These are phyloP conservation scores for Chlorella sp. DNA, from an alignment of 139 green algal species.

Conservation along the genomic window DNA sequence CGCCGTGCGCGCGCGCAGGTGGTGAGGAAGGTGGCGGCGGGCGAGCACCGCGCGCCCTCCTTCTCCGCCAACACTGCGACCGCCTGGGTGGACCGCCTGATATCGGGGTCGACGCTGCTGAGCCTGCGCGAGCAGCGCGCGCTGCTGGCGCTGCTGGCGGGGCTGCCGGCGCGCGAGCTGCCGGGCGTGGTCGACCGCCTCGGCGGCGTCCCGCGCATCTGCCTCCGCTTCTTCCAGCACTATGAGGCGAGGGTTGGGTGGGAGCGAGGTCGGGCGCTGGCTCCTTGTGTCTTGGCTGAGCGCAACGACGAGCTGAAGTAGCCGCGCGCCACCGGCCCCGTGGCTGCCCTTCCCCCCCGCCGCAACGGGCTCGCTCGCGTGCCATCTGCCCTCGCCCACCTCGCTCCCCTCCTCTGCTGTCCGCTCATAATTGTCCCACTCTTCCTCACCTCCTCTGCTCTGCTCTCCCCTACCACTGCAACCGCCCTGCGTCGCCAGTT, in stretches of 20 bases:
- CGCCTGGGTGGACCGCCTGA: conserved; percentile 44
- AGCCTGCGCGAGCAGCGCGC: conserved; percentile 23
- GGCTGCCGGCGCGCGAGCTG: not conserved
- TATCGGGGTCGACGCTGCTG: conserved; percentile 43
- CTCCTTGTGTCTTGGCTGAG: no score
- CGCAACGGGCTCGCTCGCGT: not conserved
- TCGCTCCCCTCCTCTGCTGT: no score
- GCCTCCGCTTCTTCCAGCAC: conserved; percentile 54
- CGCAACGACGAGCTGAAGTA: no score
- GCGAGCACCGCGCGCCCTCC: conserved; percentile 38
- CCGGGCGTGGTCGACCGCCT: conserved; percentile 39
- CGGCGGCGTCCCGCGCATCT: conserved; percentile 43
- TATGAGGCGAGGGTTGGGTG: no score
- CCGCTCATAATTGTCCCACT: no score
- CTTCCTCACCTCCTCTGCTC: no score
- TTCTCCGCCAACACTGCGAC: conserved; percentile 35
- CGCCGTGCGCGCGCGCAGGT: conserved; percentile 28
- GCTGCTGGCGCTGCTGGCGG: conserved; percentile 19
- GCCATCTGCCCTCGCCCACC: no score
- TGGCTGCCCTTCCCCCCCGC: not conserved
- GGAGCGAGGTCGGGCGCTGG: no score
- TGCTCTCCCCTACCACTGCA: no score
- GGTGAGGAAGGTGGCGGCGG: conserved; percentile 25
- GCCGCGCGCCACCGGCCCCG: not conserved
- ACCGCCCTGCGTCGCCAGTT: not conserved